phyloP scores from a whole-genome alignment of 495 filamentous ascomycete genomes.

The Pyronema omphalodes region DNA sequence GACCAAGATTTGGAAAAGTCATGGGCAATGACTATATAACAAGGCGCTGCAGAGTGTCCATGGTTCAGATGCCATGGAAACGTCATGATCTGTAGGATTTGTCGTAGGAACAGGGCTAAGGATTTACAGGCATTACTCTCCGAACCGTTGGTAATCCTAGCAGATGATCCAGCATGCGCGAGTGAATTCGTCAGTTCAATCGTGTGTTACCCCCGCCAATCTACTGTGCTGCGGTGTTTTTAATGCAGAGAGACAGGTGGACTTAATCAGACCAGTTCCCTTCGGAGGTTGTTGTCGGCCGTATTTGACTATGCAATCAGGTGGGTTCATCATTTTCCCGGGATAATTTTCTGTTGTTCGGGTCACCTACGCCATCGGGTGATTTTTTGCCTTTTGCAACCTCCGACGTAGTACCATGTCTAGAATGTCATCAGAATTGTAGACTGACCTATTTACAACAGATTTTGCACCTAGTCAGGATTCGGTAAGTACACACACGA shows the following conservation, averaged over 20 bases:
- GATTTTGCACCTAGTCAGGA: slow-evolving; percentile 23
- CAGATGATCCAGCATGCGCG: slow-evolving; percentile 21
- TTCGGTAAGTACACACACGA: neutral
- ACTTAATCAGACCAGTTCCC: slow-evolving; percentile 6
- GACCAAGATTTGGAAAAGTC: no score
- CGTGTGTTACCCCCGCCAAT: neutral
- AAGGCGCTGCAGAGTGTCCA: no score
- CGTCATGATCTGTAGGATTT: neutral
- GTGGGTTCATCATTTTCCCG: slow-evolving; percentile 1
- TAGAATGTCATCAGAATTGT: no score
- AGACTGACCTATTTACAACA: neutral
- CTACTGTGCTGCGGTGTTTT: neutral
- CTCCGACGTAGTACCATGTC: no score
- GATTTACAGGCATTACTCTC: slow-evolving; percentile 17
- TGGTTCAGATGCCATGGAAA: no score
- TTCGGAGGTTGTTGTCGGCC: slow-evolving; percentile 23
- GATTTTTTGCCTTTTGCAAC: no score
- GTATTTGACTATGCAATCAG: slow-evolving; percentile 24
- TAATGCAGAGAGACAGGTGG: neutral
- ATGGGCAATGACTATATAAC: no score
- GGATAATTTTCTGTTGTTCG: neutral
- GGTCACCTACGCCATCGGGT: no score
- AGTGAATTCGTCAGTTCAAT: slow-evolving; percentile 23
- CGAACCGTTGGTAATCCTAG: slow-evolving; percentile 21
- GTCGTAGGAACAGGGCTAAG: neutral